Evolutionary conservation across 78 protist species (phyloP).

Genomic region (Dictyostelium capitatum): DNA sequence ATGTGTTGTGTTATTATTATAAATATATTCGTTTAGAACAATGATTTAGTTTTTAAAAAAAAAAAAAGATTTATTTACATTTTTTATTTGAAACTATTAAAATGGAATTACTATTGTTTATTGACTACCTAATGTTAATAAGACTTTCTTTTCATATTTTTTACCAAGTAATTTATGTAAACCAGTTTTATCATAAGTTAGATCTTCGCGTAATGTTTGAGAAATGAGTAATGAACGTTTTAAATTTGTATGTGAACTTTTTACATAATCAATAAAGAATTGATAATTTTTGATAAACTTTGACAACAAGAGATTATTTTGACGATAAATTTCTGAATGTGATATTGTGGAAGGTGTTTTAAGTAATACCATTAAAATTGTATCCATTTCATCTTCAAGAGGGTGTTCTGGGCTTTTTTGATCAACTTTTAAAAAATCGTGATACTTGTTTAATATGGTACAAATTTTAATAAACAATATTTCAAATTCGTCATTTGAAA

Average conservation of each 20-base stretch:
- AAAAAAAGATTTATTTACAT: no score
- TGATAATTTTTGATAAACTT: background rate
- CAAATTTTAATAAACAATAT: background rate
- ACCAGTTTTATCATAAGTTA: conserved; percentile 3
- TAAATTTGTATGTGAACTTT: background rate
- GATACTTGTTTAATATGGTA: background rate
- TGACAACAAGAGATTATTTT: background rate
- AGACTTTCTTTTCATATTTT: background rate
- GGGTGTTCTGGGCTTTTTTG: background rate
- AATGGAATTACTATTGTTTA: no score
- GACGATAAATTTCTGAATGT: background rate
- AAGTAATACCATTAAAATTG: background rate
- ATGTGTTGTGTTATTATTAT: no score
- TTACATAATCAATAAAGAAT: background rate
- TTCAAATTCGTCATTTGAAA: background rate
- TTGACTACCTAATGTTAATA: background rate
- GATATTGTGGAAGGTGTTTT: background rate
- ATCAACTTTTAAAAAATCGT: background rate
- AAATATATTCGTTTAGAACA: no score
- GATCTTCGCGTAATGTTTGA: conserved; percentile 14
- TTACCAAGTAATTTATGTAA: background rate
- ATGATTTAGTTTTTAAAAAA: no score
- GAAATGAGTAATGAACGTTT: background rate
- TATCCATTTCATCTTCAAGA: background rate
- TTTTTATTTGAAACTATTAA: no score